Evolutionary conservation across 75 land plant genomes (phyloP).

Genomic region (Pinus taeda): DNA sequence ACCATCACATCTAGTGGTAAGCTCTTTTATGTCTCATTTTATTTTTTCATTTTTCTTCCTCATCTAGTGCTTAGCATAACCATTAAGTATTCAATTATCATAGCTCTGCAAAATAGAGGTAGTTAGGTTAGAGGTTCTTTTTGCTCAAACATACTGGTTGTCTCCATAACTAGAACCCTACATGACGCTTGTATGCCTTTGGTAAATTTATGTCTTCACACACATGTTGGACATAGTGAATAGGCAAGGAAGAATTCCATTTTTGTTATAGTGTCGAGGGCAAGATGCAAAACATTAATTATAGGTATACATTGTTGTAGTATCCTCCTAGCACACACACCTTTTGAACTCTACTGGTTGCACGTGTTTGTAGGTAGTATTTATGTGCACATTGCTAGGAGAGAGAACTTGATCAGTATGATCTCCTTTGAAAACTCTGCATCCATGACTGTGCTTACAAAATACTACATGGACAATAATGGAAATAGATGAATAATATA

Average conservation of each 20-base stretch:
- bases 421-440: not conserved
- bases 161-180: not conserved
- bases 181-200: not conserved
- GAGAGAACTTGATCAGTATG: not conserved
- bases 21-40: constrained; percentile 8
- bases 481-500: not conserved
- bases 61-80: not conserved
- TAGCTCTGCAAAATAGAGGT: not conserved
- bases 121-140: not conserved
- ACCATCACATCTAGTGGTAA: constrained; percentile 99
- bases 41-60: not conserved
- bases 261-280: not conserved
- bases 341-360: not conserved
- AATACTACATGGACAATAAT: not conserved
- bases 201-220: not conserved
- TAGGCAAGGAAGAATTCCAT: not conserved
- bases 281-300: not conserved
- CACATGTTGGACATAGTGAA: not conserved
- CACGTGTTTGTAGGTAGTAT: not conserved
- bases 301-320: not conserved
- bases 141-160: not conserved
- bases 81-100: not conserved
- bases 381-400: not conserved
- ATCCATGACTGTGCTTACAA: not conserved
- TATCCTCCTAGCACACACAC: not conserved